phyloP scores from a whole-genome alignment of 2,329 filamentous ascomycete species.

The Geoglossum cookeanum region DNA sequence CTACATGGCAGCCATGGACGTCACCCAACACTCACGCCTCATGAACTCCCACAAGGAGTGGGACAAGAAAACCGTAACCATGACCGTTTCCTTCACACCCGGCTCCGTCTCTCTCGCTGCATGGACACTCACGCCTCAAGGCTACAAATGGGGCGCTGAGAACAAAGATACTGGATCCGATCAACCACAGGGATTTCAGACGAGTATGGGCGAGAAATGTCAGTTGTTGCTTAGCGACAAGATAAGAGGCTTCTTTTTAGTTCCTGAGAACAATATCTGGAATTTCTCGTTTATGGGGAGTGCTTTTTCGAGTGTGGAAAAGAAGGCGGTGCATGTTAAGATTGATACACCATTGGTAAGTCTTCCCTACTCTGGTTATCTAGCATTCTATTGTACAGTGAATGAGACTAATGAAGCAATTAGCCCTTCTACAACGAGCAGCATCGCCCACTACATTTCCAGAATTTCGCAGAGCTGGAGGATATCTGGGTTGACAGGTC shows the following conservation, averaged over 20 bases:
- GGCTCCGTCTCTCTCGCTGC: slow-evolving; percentile 88
- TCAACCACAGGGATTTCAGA: slow-evolving; percentile 83
- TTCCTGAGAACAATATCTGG: slow-evolving; percentile 78
- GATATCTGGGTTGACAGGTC: slow-evolving; percentile 87
- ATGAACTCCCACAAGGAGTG: slow-evolving; percentile 65
- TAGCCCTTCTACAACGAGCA: slow-evolving; percentile 73
- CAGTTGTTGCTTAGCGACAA: slow-evolving; percentile 85
- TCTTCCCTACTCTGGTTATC: background rate
- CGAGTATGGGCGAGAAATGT: slow-evolving; percentile 83
- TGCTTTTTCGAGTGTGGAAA: slow-evolving; percentile 71
- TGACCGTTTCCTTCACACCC: slow-evolving; percentile 91
- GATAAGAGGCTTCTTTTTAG: slow-evolving; percentile 89
- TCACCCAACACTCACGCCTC: slow-evolving; percentile 80
- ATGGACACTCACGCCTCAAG: slow-evolving; percentile 78
- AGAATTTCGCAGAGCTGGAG: slow-evolving; percentile 92
- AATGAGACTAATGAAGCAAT: background rate
- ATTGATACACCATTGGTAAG: slow-evolving; percentile 59
- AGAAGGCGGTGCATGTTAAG: slow-evolving; percentile 79
- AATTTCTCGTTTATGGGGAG: slow-evolving; percentile 98
- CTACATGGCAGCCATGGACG: slow-evolving; percentile 90
- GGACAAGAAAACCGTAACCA: slow-evolving; percentile 84
- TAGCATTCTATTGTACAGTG: background rate
- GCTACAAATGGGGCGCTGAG: slow-evolving; percentile 92
- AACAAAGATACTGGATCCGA: slow-evolving; percentile 89
- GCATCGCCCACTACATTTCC: slow-evolving; percentile 87